Evolutionary conservation across 106 monocot genomes (phyloP), one percentile per base, ranked within the genome.

Genomic region (Agapanthus africanus): DNA sequence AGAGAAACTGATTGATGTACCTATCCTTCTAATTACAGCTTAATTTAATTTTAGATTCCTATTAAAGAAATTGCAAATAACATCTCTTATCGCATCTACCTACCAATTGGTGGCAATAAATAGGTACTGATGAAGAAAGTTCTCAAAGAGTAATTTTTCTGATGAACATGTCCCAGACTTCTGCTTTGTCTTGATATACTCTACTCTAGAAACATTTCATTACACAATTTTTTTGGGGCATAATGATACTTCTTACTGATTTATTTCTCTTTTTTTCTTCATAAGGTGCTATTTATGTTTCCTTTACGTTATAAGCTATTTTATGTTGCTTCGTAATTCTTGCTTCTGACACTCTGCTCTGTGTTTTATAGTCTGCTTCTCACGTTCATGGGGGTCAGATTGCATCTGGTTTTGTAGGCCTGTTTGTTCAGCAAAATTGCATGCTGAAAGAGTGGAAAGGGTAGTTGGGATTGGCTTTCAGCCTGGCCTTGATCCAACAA

Each of bases 381-480:
- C 88, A 91, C 71, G 88, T 86, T 37, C 86, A 86, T 65, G 81
- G 86, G n/a, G 88, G 95, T 18, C 95, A 84, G 66, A 33, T 88
- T 76, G 76, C 81, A 31, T 73, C 84, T 49, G 88, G 88, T 65
- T 88, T 67, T 74, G 70, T 54, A 95, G 95, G 84, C 78, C 78
- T 54, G 71, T 89, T 35, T 91, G 78, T 78, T 66, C 73, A 49
- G 70, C 84, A 59, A 81, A 74, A 59, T 82, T 91, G 31, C 91
- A 95, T 75, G 76, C 52, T n/a, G 86, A 79, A 56, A 74, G 81
- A 71, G 27, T 66, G 27, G 42, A 66, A 42, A 82, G 78, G 28
- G 95, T 95, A 28, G 84, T 95, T 37, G 95, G 95, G 27, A 83
- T 95, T 76, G 91, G 95, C 40, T 95, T 95, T 76, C 95, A 95